phyloP scores from a whole-genome alignment of 352 stramenopile genomes.

The Pythium monospermum region DNA sequence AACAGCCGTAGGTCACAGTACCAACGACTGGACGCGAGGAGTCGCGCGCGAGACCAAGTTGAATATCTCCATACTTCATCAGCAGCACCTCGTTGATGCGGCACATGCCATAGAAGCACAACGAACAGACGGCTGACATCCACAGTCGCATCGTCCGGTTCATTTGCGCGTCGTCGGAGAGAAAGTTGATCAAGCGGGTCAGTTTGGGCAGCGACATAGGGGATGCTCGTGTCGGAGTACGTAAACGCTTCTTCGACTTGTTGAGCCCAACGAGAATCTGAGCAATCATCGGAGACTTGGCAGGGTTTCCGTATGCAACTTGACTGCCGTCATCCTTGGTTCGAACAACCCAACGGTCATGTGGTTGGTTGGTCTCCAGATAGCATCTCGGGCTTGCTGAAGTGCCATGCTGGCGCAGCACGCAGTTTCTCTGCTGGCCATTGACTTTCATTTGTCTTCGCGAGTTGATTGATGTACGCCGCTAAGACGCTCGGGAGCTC shows the following conservation, averaged over 20 bases:
- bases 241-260: conserved; percentile 3
- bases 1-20: neutral
- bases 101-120: conserved; percentile 24
- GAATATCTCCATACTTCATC: conserved; percentile 16
- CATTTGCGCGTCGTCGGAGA: conserved; percentile 2
- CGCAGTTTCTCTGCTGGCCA: conserved; percentile 5
- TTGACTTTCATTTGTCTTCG: conserved; percentile 5
- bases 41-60: neutral
- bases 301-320: neutral
- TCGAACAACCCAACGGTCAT: conserved; percentile 1
- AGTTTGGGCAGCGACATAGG: conserved; percentile 8
- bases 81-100: conserved; percentile 14
- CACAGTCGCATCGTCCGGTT: conserved; percentile 14
- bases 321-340: neutral
- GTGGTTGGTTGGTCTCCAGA: conserved; percentile 4
- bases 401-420: conserved; percentile 6
- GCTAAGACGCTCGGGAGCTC: conserved; percentile 20
- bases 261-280: conserved; percentile 7
- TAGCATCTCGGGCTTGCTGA: conserved; percentile 5
- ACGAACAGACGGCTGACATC: conserved; percentile 4
- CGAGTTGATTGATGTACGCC: conserved; percentile 21
- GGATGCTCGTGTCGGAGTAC: conserved; percentile 1
- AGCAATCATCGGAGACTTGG: conserved; percentile 1
- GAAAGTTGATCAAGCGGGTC: neutral
- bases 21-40: neutral